Evolutionary conservation across 2,329 filamentous ascomycete genomes (phyloP).

Genomic region (Sphaerulina musiva): DNA sequence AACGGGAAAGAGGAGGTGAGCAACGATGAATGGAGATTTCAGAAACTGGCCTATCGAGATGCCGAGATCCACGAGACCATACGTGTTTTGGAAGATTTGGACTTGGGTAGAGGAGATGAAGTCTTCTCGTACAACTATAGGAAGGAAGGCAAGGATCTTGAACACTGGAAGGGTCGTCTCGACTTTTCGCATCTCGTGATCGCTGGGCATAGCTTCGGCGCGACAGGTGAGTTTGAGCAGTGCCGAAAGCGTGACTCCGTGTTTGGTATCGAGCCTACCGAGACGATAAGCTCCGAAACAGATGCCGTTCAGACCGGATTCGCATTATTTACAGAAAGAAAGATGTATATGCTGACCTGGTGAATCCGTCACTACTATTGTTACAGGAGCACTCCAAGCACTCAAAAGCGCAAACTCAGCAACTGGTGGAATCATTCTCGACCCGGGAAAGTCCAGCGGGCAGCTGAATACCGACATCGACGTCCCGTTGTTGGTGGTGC

Average conservation of each 20-base stretch:
- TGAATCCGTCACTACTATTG: too few species aligned
- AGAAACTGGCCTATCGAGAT: constrained; percentile 37
- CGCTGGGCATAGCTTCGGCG: constrained; percentile 59
- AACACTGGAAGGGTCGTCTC: constrained; percentile 48
- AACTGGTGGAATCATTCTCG: constrained; percentile 53
- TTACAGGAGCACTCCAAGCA: constrained; percentile 46
- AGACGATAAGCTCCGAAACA: too few species aligned
- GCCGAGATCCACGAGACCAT: constrained; percentile 42
- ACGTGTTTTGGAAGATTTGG: constrained; percentile 33
- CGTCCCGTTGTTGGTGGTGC: constrained; percentile 54
- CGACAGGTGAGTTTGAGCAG: constrained; percentile 41
- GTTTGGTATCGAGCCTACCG: too few species aligned
- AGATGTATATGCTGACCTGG: too few species aligned
- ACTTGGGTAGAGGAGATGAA: constrained; percentile 30
- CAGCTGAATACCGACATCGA: constrained; percentile 52
- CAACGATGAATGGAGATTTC: constrained; percentile 20
- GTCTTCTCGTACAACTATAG: constrained; percentile 41
- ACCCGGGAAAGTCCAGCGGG: constrained; percentile 58
- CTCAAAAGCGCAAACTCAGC: constrained; percentile 46
- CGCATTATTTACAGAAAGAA: too few species aligned
- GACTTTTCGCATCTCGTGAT: constrained; percentile 50
- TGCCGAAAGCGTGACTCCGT: too few species aligned
- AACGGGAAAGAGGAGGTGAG: constrained; percentile 10
- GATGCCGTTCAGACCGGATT: too few species aligned
- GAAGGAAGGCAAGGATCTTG: constrained; percentile 42